Base-by-base conservation (phyloP, 2,329 filamentous ascomycete species). In the Aspergillus sp. region DNA sequence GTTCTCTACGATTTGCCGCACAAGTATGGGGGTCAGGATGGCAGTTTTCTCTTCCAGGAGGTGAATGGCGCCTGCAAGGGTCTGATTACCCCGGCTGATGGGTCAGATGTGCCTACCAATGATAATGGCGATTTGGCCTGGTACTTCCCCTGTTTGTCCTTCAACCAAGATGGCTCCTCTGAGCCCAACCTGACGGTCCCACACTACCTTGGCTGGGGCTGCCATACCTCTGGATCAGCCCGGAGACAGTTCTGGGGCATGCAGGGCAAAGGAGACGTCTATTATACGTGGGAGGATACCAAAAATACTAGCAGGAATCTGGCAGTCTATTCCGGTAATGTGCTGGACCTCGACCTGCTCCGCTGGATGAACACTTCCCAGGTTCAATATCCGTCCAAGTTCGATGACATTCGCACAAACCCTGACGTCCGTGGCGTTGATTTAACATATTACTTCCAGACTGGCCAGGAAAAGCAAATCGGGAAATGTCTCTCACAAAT, bases 31-130 rank as follows among this genome's bases (percentile, higher is more conserved):
- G 93, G 90, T n/a, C 79, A 86, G 67, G 94, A 98, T 63, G 91
- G 88, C 48, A 97, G 90, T 62, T 98, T 98, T 65, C 72, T 98
- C 61, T 98, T 98, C 71, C 93, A 98, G 65, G 94, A 97, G 56
- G 93, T 98, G 66, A 98, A 98, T 58, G 94, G 93, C 42, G 86
- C 86, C 52, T 98, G 93, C 78, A 98, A 97, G 71, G 86, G 79
- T 7, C 70, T 97, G 47, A 95, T 98, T 63, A 94, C 81, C 1
- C 68, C 76, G 5, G 80, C 85, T 1, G 63, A 77, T 1, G 74
- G 74, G 46, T 94, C 90, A 0, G 84, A 88, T 57, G 82, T 98
- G 6, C 88, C 90, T 1, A 86, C 85, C 4, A 83, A 94, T 62
- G 69, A 67, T 28, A 71, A 83, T 44, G 81, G 79, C 5, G 82